Percentiles rank a stretch among this genome's conserved stretches.
phyloP scores from a whole-genome alignment of 2,329 filamentous ascomycete genomes.

The Neofusicoccum laricinum region DNA sequence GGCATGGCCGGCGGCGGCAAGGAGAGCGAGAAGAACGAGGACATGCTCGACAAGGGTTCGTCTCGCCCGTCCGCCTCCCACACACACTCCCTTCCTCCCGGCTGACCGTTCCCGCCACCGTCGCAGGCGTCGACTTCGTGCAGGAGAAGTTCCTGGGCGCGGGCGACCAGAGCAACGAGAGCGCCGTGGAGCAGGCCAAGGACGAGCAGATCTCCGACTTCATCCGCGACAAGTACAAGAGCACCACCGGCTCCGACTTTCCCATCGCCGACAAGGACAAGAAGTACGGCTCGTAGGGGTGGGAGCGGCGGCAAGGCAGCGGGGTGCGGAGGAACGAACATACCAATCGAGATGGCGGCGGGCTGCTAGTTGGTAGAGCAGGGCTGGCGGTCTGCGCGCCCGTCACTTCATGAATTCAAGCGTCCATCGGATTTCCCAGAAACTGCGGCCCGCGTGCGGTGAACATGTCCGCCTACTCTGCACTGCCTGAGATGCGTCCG shows the following conservation, averaged over 20 bases:
- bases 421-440: too few relatives aligned
- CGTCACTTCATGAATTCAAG: too few relatives aligned
- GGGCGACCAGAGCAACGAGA: slow-evolving; percentile 66
- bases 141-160: slow-evolving; percentile 72
- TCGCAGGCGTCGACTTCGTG: slow-evolving; percentile 75
- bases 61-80: not conserved
- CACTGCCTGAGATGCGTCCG: too few relatives aligned
- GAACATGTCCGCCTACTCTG: too few relatives aligned
- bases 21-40: slow-evolving; percentile 78
- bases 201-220: slow-evolving; percentile 75
- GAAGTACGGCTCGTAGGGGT: slow-evolving; percentile 11
- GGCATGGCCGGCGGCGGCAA: slow-evolving; percentile 67
- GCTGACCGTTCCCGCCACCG: too few relatives aligned
- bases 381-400: too few relatives aligned
- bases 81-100: not conserved
- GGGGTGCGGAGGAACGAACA: too few relatives aligned
- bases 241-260: slow-evolving; percentile 63
- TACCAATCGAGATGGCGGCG: too few relatives aligned
- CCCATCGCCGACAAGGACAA: slow-evolving; percentile 67
- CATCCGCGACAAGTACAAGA: slow-evolving; percentile 70
- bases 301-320: too few relatives aligned
- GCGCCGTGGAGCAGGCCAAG: slow-evolving; percentile 75
- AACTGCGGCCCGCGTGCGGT: too few relatives aligned
- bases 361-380: too few relatives aligned
- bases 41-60: slow-evolving; percentile 76